Conservation (phyloP, 805 yeast genomes). For the Metschnikowia orientalis region DNA sequence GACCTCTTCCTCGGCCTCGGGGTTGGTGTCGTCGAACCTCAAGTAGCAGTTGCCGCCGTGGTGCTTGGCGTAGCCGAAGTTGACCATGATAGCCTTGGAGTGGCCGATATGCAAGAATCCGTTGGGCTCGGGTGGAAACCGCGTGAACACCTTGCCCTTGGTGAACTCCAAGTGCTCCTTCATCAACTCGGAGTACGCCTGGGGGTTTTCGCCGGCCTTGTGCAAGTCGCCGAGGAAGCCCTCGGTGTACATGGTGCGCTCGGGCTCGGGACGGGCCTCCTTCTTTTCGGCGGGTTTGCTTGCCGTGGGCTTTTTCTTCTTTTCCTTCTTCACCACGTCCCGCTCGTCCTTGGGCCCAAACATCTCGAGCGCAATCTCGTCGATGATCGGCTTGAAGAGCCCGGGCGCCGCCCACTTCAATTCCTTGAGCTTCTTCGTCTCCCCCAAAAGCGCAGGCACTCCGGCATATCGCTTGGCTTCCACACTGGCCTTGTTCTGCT, state of each 20-base stretch:
- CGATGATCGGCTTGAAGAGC: conserved; percentile 82
- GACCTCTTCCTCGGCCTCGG: conserved; percentile 95
- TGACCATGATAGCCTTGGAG: conserved; percentile 95
- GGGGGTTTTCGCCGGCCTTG: conserved; percentile 93
- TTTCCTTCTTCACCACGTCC: conserved; percentile 75
- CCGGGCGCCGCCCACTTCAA: conserved; percentile 93
- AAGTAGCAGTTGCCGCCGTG: conserved; percentile 85
- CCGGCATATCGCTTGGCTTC: conserved; percentile 70
- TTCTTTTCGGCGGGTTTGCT: conserved; percentile 13
- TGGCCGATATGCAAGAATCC: conserved; percentile 98
- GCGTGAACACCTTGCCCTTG: conserved; percentile 78
- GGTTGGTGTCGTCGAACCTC: conserved; percentile 96
- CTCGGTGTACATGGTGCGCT: conserved; percentile 83
- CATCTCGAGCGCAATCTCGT: conserved; percentile 61
- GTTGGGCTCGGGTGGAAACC: conserved; percentile 99
- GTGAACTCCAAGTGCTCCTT: conserved; percentile 73
- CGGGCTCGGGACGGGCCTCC: conserved; percentile 19
- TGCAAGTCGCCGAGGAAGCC: conserved; percentile 95
- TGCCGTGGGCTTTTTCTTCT: conserved; percentile 48
- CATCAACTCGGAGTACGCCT: conserved; percentile 81
- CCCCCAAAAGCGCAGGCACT: conserved; percentile 74
- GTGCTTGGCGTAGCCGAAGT: conserved; percentile 93
- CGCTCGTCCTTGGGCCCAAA: conserved; percentile 97
- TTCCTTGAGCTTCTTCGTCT: conserved; percentile 64
- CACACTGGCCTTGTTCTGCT: conserved; percentile 55